These are phyloP conservation scores for Malus hybrid DNA, from an alignment of 331 rosid species.

Conservation along the genomic window DNA sequence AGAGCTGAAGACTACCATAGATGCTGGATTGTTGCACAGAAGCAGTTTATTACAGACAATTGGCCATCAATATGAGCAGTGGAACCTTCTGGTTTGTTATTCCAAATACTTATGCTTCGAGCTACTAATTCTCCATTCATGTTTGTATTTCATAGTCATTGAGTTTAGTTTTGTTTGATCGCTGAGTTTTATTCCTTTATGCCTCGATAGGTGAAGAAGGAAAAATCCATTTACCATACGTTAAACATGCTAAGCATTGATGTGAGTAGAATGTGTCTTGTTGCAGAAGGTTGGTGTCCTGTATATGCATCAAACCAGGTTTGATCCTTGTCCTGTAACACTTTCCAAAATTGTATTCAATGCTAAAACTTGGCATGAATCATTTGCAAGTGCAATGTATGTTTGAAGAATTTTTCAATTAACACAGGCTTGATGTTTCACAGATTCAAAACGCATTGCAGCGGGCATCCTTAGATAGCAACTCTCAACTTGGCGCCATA, in stretches of 20 bases:
- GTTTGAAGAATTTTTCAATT: slow-evolving; percentile 1
- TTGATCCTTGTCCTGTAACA: slow-evolving; percentile 9
- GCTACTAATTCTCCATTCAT: neutral
- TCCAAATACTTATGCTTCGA: slow-evolving; percentile 3
- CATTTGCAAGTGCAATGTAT: neutral
- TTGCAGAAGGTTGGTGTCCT: slow-evolving; percentile 85
- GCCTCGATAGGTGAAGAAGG: slow-evolving; percentile 53
- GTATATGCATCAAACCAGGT: slow-evolving; percentile 64
- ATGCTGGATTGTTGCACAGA: slow-evolving; percentile 51
- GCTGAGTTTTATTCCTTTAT: slow-evolving; percentile 15
- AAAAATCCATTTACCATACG: slow-evolving; percentile 57
- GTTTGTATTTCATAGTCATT: neutral
- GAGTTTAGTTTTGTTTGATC: slow-evolving; percentile 11
- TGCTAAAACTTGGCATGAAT: neutral
- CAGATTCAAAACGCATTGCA: slow-evolving; percentile 53
- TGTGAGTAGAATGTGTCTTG: slow-evolving; percentile 69
- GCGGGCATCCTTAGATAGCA: slow-evolving; percentile 54
- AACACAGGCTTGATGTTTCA: slow-evolving; percentile 15
- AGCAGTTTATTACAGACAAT: slow-evolving; percentile 52
- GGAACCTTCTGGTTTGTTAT: slow-evolving; percentile 67
- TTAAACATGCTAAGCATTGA: slow-evolving; percentile 79
- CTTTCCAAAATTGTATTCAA: neutral
- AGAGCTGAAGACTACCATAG: slow-evolving; percentile 70
- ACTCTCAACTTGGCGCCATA: slow-evolving; percentile 63
- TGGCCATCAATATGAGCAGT: slow-evolving; percentile 55